Percentiles rank a stretch among this genome's conserved stretches.
Evolutionary conservation across 2,329 filamentous ascomycete genomes (phyloP).

Genomic region (Scedosporium minutisporum): DNA sequence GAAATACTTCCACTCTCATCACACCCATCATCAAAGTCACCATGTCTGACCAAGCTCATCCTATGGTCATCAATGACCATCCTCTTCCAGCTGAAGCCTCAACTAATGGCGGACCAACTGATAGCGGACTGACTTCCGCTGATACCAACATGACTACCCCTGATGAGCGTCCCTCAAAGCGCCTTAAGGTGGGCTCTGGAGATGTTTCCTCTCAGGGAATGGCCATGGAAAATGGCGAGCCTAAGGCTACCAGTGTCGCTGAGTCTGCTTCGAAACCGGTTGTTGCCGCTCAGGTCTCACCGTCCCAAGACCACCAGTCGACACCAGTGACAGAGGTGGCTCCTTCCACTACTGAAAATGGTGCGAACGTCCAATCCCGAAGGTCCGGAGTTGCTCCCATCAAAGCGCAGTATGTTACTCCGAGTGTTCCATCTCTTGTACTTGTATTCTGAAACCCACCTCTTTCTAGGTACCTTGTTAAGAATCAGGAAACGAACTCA

Average conservation of each 20-base stretch:
- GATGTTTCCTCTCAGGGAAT: conserved; percentile 7
- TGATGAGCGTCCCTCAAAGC: conserved; percentile 14
- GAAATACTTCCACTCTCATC: not conserved
- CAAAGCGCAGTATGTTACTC: conserved; percentile 25
- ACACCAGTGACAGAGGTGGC: not conserved
- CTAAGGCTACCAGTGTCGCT: not conserved
- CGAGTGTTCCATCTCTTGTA: not conserved
- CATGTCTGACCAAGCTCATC: not conserved
- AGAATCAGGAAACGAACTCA: conserved; percentile 39
- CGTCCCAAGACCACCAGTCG: not conserved
- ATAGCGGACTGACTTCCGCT: not conserved
- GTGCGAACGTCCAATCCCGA: conserved; percentile 10
- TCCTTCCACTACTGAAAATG: not conserved
- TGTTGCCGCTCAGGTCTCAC: not conserved
- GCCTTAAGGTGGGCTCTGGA: conserved; percentile 13
- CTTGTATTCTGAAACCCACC: conserved; percentile 1
- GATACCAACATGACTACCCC: not conserved
- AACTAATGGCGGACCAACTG: not conserved
- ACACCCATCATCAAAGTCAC: not conserved
- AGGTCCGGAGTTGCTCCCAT: conserved; percentile 20
- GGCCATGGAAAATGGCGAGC: not conserved
- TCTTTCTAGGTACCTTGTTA: conserved; percentile 21
- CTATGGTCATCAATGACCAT: not conserved
- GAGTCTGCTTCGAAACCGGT: not conserved
- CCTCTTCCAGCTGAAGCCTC: not conserved